These are phyloP conservation scores for Remersonia thermophila DNA, from an alignment of 2,329 filamentous ascomycete genomes.

Conservation along the genomic window DNA sequence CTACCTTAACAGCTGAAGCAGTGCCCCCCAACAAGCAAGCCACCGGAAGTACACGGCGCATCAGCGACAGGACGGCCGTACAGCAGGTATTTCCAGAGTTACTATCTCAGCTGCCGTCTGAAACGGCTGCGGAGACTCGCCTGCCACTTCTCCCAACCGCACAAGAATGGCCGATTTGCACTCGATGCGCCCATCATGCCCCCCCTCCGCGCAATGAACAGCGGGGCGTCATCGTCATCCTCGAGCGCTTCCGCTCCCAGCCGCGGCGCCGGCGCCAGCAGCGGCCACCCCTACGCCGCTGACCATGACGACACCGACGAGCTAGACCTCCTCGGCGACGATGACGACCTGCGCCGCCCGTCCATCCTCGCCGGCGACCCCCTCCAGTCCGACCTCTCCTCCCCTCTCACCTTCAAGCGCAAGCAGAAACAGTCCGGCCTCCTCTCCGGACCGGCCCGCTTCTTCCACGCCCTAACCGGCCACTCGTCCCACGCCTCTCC, in stretches of 20 bases:
- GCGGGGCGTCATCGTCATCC: constrained; percentile 7
- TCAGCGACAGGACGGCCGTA: too few relatives aligned
- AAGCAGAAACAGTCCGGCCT: constrained; percentile 42
- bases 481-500: constrained; percentile 16
- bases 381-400: constrained; percentile 34
- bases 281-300: not conserved
- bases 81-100: too few relatives aligned
- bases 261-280: not conserved
- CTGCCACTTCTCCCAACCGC: too few relatives aligned
- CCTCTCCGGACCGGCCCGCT: constrained; percentile 33
- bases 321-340: constrained; percentile 29
- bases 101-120: too few relatives aligned
- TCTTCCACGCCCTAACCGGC: constrained; percentile 37
- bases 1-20: too few relatives aligned
- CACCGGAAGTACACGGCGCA: too few relatives aligned
- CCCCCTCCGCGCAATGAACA: constrained; percentile 12
- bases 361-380: constrained; percentile 44
- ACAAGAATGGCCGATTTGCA: constrained; percentile 8
- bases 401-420: constrained; percentile 59
- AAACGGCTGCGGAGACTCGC: too few relatives aligned
- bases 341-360: constrained; percentile 24
- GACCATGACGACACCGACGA: constrained; percentile 28
- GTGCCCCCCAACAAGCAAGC: too few relatives aligned
- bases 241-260: constrained; percentile 3
- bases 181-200: constrained; percentile 5